Evolutionary conservation across 208 protist genomes (phyloP).

Genomic region (Leishmania amazonensis): DNA sequence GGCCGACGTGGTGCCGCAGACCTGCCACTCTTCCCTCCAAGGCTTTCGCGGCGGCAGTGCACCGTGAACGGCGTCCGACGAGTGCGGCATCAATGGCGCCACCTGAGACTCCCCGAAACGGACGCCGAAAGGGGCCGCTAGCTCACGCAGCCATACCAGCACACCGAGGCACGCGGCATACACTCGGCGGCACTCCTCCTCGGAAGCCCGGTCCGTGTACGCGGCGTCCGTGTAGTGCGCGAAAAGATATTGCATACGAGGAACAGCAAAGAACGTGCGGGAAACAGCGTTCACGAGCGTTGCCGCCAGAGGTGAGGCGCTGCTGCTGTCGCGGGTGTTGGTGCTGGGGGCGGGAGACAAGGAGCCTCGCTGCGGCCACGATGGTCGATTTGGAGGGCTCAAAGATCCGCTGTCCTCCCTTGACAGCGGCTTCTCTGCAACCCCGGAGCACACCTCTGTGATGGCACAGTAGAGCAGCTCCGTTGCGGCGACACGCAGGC

Average conservation of each 20-base stretch:
- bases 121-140: slow-evolving; percentile 12
- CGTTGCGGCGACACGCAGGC: slow-evolving; percentile 14
- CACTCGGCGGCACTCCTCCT: slow-evolving; percentile 24
- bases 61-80: not conserved
- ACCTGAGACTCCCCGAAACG: not conserved
- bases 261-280: slow-evolving; percentile 37
- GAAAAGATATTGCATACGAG: slow-evolving; percentile 61
- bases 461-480: slow-evolving; percentile 29
- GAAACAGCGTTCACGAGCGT: slow-evolving; percentile 32
- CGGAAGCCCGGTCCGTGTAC: not conserved
- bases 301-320: not conserved
- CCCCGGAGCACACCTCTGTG: not conserved
- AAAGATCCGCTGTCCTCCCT: not conserved
- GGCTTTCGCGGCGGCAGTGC: not conserved
- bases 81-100: not conserved
- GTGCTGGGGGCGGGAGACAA: not conserved
- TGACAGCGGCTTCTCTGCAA: not conserved
- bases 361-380: not conserved
- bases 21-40: slow-evolving; percentile 5
- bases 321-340: not conserved
- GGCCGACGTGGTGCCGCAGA: slow-evolving; percentile 55
- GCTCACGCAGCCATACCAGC: slow-evolving; percentile 40
- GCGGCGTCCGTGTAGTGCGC: slow-evolving; percentile 13
- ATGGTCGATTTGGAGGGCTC: not conserved
- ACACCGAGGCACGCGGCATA: slow-evolving; percentile 29